Percentiles rank a stretch among this genome's conserved stretches.
Evolutionary conservation across 2,329 filamentous ascomycete genomes (phyloP).

Genomic region (Aureobasidium melanogenum): DNA sequence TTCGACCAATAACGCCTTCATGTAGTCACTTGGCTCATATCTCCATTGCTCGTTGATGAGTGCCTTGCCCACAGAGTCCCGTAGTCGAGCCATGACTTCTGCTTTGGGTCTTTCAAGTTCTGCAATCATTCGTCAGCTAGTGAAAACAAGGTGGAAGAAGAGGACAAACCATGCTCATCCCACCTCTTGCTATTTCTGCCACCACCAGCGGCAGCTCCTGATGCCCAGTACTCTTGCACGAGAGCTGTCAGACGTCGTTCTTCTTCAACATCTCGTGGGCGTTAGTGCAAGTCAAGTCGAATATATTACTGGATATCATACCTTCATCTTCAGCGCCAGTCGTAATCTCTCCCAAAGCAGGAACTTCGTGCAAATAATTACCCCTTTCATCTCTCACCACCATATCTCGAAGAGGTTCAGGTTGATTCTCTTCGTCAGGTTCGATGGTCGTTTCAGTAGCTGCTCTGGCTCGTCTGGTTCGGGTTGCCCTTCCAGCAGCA

Average conservation of each 20-base stretch:
- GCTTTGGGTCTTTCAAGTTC: neutral
- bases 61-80: conserved; percentile 3
- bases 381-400: conserved; percentile 8
- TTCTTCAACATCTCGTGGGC: neutral
- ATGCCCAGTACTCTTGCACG: conserved; percentile 9
- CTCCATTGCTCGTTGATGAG: conserved; percentile 8
- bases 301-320: neutral
- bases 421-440: neutral
- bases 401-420: neutral
- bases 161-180: conserved; percentile 9
- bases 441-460: conserved; percentile 3
- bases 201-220: neutral
- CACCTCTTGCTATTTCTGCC: neutral
- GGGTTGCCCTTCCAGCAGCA: neutral
- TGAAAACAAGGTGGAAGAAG: neutral
- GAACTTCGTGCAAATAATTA: conserved; percentile 2
- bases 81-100: conserved; percentile 10
- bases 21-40: conserved; percentile 12
- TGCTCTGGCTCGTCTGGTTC: neutral
- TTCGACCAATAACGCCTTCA: conserved; percentile 4
- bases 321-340: neutral
- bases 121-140: neutral
- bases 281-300: neutral
- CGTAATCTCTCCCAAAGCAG: neutral
- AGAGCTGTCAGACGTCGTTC: conserved; percentile 6